Evolutionary conservation across 2,329 filamentous ascomycete genomes (phyloP), one percentile per base, ranked within the genome.

Genomic region (Ophiostoma fasciatum): DNA sequence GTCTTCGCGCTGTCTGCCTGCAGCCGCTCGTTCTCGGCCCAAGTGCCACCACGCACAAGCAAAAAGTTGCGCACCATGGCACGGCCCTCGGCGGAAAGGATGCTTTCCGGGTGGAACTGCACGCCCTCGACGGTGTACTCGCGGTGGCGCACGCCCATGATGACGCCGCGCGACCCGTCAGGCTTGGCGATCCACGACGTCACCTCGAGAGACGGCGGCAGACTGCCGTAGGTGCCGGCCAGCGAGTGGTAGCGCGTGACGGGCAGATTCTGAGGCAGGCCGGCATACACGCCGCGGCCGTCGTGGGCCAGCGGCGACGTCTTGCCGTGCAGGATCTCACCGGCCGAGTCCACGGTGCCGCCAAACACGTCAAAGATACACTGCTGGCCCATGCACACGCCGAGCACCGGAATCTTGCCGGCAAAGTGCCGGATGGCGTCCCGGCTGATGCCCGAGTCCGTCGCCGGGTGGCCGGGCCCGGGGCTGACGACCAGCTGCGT

Each of bases 301-400:
- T 98, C 90, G 57, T 98, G 90, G 28, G 74, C 73, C 50, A 98
- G 64, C 34, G 81, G 78, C 3, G 88, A 96, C 7, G 90, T 98
- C 64, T 98, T 98, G 49, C 90, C 90, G 52, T 98, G 90, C 37
- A 98, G 65, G 51, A 94, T 94, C 61, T 98, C 90, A 19, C 90
- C 90, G 9, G 90, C 93, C 40, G 84, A 88, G 53, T 78, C 79
- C 33, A 98, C 90, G 34, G 81, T 76, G 42, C 90, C 90, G 32
- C 90, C 90, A 51, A 92, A 96, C 22, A 84, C 78, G 37, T 90
- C 82, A 53, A 92, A 88, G 46, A 98, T 96, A 59, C 90, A 98
- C 65, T 98, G 90, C 76, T 94, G 79, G 48, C 90, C 90, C 88
- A 98, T 96, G 54, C 90, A 98, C 21, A 98, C 90, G n/a, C 90